Percentiles rank a stretch among this genome's conserved stretches.
Evolutionary conservation across 2,329 filamentous ascomycete species (phyloP).

Genomic region (Colletotrichum sp.): DNA sequence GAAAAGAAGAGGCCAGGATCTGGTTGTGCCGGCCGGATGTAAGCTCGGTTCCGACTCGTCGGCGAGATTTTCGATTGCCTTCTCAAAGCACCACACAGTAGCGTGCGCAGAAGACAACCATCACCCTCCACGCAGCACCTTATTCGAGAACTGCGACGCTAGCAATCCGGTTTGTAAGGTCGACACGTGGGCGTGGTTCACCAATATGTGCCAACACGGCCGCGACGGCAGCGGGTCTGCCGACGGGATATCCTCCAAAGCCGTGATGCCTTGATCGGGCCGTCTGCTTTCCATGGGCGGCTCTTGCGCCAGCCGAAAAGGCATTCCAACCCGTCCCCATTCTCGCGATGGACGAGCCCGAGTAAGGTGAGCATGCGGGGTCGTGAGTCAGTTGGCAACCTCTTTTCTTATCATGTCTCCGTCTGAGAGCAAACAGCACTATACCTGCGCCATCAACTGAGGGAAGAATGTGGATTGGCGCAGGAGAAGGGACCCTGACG

Average conservation of each 20-base stretch:
- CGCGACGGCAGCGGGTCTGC: background rate
- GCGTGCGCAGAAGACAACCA: background rate
- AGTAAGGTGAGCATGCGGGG: background rate
- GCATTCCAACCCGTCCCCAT: background rate
- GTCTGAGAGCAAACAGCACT: background rate
- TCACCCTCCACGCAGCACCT: background rate
- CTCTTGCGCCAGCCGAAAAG: background rate
- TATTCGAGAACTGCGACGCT: background rate
- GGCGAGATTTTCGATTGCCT: background rate
- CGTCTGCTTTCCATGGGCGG: background rate
- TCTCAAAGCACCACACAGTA: background rate
- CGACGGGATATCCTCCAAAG: background rate
- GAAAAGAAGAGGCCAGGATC: background rate
- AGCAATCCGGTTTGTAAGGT: background rate
- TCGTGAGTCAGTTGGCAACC: conserved; percentile 14
- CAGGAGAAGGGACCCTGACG: background rate
- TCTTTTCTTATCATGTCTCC: background rate
- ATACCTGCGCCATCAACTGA: conserved; percentile 4
- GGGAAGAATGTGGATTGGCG: background rate
- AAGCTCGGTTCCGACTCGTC: background rate
- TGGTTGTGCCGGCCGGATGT: background rate
- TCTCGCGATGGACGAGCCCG: background rate
- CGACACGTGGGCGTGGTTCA: background rate
- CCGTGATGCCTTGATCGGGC: background rate
- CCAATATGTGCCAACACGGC: background rate